Conservation (phyloP, 2,329 filamentous ascomycete genomes). For the Epichloe bromicola region DNA sequence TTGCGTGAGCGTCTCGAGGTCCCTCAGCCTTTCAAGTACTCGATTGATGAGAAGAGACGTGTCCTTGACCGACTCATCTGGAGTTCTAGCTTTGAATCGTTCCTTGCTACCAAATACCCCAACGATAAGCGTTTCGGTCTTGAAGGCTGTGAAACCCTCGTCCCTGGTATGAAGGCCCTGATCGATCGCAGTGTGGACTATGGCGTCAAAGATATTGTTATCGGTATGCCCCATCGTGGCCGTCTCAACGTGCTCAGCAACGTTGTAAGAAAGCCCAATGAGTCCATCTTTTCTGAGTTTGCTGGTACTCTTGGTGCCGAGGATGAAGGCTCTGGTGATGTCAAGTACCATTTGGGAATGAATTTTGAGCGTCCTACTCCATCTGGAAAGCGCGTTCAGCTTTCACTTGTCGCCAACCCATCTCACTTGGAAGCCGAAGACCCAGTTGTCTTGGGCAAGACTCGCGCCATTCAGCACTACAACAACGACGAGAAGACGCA, state of each 20-base stretch:
- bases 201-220: conserved; percentile 97
- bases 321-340: conserved; percentile 94
- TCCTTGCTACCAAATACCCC: conserved; percentile 93
- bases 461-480: conserved; percentile 95
- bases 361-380: conserved; percentile 98
- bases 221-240: conserved; percentile 98
- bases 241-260: conserved; percentile 96
- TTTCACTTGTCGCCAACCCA: conserved; percentile 94
- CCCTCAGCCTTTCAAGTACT: conserved; percentile 91
- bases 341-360: conserved; percentile 99
- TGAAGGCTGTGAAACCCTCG: conserved; percentile 91
- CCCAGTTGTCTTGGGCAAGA: conserved; percentile 94
- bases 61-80: conserved; percentile 97
- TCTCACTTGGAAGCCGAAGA: conserved; percentile 98
- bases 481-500: conserved; percentile 91
- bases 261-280: conserved; percentile 97
- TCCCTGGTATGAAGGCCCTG: conserved; percentile 97
- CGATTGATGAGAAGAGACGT: conserved; percentile 92
- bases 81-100: conserved; percentile 94
- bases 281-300: conserved; percentile 99
- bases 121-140: conserved; percentile 99
- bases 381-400: conserved; percentile 97
- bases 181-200: conserved; percentile 98
- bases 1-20: conserved; percentile 90
- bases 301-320: conserved; percentile 74